A percentile compares a stretch with the other conserved stretches of the same genome.
Conservation (phyloP, 768 basidiomycete species). For the Solioccasus polychromus region DNA sequence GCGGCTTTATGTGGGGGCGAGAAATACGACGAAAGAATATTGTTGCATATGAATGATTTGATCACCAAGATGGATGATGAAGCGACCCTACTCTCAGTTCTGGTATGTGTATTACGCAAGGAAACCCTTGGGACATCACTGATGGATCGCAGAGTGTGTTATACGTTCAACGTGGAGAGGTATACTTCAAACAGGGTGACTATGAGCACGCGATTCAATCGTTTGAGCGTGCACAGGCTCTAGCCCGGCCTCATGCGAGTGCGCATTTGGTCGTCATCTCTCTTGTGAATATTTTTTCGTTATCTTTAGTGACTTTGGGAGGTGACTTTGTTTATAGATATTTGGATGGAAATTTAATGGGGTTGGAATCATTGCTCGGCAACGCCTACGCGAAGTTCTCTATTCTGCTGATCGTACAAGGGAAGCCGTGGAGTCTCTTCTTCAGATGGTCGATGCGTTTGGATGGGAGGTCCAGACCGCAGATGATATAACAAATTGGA, state of each 20-base stretch:
- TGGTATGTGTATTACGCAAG: conserved; percentile 10
- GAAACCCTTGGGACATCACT: too few relatives aligned
- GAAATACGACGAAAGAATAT: conserved; percentile 1
- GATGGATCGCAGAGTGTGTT: too few relatives aligned
- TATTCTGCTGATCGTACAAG: background rate
- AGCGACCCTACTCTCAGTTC: background rate
- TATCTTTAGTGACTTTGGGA: background rate
- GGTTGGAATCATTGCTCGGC: background rate
- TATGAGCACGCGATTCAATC: background rate
- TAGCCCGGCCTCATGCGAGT: background rate
- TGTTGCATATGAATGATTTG: background rate
- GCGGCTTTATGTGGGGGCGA: background rate
- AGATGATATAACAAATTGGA: background rate
- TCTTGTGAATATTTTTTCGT: background rate
- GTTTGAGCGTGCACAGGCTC: background rate
- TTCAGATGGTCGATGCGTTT: background rate
- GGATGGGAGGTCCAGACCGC: background rate
- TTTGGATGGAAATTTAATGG: background rate
- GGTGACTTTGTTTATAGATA: background rate
- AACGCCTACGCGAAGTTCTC: background rate
- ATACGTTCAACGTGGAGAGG: background rate
- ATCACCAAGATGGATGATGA: background rate
- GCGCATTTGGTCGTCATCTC: background rate
- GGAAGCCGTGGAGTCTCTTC: background rate
- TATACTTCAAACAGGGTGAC: background rate